A percentile compares a stretch with the other conserved stretches of the same genome.
These are phyloP conservation scores for Boletus insuetus DNA, from an alignment of 768 basidiomycete genomes.

Conservation along the genomic window DNA sequence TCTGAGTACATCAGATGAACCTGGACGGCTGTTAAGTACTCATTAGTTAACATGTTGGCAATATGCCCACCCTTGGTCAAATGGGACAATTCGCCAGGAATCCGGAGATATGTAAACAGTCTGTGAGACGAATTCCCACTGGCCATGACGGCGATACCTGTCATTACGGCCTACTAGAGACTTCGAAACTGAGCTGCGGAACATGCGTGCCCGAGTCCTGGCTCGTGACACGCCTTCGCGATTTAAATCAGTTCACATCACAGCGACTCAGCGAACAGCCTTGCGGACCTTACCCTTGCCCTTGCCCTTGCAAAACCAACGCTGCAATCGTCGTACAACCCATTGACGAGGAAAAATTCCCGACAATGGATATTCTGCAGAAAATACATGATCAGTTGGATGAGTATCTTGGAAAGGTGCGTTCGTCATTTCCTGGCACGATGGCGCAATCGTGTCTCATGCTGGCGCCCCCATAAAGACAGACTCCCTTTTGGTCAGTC, in stretches of 20 bases:
- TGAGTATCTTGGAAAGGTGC: conserved; percentile 21
- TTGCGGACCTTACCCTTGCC: neutral
- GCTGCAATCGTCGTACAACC: neutral
- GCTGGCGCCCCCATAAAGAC: conserved; percentile 2
- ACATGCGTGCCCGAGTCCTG: neutral
- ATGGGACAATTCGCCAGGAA: no score
- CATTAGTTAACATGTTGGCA: no score
- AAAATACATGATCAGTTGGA: conserved; percentile 19
- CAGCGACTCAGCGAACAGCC: neutral
- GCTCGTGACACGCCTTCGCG: conserved; percentile 9
- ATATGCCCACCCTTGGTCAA: no score
- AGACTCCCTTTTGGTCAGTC: conserved; percentile 22
- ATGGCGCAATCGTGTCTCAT: conserved; percentile 37
- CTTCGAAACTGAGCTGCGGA: neutral
- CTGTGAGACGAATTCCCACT: neutral
- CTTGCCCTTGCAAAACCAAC: conserved; percentile 5
- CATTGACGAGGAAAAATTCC: neutral
- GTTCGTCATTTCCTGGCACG: conserved; percentile 4
- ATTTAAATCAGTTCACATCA: neutral
- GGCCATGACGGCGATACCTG: neutral
- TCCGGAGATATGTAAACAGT: no score
- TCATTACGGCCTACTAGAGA: conserved; percentile 1
- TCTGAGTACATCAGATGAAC: no score
- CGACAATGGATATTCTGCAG: conserved; percentile 18
- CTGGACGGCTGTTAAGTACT: no score